These are phyloP conservation scores for Dendrobium huoshanense DNA, from an alignment of 106 monocot species.

Conservation along the genomic window DNA sequence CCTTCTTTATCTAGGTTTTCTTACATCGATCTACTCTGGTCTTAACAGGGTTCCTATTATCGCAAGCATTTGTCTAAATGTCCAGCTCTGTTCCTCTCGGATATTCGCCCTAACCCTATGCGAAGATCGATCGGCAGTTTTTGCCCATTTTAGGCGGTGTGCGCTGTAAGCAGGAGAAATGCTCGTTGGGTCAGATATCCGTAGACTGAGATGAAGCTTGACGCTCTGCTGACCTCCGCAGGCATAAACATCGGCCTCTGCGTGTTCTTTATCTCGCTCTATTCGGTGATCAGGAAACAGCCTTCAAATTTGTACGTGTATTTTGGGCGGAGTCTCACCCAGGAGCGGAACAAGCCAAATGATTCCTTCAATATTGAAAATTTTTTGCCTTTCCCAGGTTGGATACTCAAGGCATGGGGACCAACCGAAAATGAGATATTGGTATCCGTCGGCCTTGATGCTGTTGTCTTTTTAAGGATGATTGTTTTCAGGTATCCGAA, in stretches of 20 bases:
- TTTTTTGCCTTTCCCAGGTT: conserved; percentile 70
- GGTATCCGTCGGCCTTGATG: conserved; percentile 65
- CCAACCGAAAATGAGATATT: conserved; percentile 61
- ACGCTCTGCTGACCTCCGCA: conserved; percentile 80
- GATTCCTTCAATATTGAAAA: conserved; percentile 46
- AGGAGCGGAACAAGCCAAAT: conserved; percentile 18
- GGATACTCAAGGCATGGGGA: conserved; percentile 77
- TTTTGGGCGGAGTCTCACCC: conserved; percentile 42
- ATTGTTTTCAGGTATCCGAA: conserved; percentile 73
- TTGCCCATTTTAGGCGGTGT: background rate
- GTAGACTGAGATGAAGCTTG: conserved; percentile 58
- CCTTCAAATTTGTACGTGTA: conserved; percentile 63
- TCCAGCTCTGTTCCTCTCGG: background rate
- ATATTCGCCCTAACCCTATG: background rate
- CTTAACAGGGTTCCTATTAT: background rate
- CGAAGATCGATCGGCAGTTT: background rate
- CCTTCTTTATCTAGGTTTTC: too few species aligned
- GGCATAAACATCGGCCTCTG: conserved; percentile 82
- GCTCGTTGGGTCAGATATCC: background rate
- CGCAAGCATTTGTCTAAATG: background rate
- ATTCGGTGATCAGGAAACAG: conserved; percentile 79
- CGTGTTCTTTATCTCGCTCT: conserved; percentile 55
- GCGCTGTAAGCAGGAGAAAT: background rate
- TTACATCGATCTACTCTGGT: background rate
- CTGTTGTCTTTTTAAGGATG: conserved; percentile 76